phyloP scores from a whole-genome alignment of 371 early-diverging fungal genomes.

The Mucor lusitanicus region DNA sequence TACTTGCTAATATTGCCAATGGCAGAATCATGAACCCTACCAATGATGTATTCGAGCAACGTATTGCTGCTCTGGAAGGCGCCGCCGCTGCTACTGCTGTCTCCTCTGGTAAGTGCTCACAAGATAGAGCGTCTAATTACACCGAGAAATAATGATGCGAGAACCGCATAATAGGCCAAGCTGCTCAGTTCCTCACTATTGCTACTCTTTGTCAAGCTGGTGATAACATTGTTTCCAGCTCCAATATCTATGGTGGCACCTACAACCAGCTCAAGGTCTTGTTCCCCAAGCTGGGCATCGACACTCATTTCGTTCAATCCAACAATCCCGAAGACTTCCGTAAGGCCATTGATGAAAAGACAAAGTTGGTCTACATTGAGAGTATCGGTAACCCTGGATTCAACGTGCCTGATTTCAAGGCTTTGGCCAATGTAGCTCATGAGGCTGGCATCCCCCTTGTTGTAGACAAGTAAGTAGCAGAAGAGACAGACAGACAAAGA shows the following conservation, averaged over 20 bases:
- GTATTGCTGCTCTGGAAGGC: conserved; percentile 87
- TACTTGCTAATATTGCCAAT: neutral
- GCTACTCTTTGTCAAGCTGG: conserved; percentile 74
- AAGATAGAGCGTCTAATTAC: neutral
- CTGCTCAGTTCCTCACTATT: conserved; percentile 84
- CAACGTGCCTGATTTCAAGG: conserved; percentile 81
- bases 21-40: conserved; percentile 70
- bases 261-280: conserved; percentile 87
- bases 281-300: conserved; percentile 81
- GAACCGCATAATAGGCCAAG: conserved; percentile 49
- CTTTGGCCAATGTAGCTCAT: conserved; percentile 79
- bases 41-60: conserved; percentile 84
- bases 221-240: conserved; percentile 83
- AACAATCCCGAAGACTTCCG: conserved; percentile 67
- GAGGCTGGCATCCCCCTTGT: conserved; percentile 81
- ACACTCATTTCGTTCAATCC: conserved; percentile 71
- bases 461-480: conserved; percentile 74
- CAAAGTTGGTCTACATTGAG: conserved; percentile 86
- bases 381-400: conserved; percentile 88
- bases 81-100: conserved; percentile 66
- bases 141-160: conserved; percentile 14
- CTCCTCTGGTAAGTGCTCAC: conserved; percentile 37
- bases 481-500: neutral
- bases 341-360: conserved; percentile 78
- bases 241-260: conserved; percentile 85